A percentile compares a stretch with the other conserved stretches of the same genome.
These are phyloP conservation scores for Dothideomycetes sp. DNA, from an alignment of 2,329 filamentous ascomycete species.

Conservation along the genomic window DNA sequence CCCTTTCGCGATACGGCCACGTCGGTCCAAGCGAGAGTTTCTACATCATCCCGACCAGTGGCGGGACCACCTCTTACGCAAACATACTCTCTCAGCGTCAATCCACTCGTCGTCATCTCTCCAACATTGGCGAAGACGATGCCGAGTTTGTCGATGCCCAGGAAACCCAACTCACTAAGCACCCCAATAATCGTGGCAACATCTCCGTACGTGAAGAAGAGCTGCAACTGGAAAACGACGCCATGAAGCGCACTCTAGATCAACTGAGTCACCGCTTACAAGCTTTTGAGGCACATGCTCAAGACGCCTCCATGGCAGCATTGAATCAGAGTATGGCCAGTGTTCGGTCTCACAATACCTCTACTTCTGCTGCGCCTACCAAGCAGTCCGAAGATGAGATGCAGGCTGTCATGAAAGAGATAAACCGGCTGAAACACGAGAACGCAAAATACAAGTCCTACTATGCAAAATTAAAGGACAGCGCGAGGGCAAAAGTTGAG, in stretches of 20 bases:
- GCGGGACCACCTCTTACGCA: constrained; percentile 87
- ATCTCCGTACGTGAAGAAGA: constrained; percentile 54
- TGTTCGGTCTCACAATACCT: constrained; percentile 1
- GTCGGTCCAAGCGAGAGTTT: constrained; percentile 63
- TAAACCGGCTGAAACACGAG: constrained; percentile 3
- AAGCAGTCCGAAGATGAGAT: constrained; percentile 8
- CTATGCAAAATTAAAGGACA: constrained; percentile 12
- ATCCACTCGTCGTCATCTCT: constrained; percentile 37
- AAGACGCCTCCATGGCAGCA: constrained; percentile 63
- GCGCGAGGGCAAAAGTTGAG: constrained; percentile 12
- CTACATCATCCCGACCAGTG: constrained; percentile 87
- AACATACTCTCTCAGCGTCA: constrained; percentile 57
- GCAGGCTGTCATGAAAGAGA: constrained; percentile 4
- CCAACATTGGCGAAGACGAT: constrained; percentile 44
- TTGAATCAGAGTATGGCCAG: constrained; percentile 67
- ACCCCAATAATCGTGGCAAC: constrained; percentile 33
- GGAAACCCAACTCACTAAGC: constrained; percentile 48
- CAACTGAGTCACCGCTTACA: constrained; percentile 80
- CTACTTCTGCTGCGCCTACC: not conserved
- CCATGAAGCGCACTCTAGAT: constrained; percentile 75
- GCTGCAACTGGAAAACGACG: constrained; percentile 77
- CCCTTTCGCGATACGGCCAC: constrained; percentile 46
- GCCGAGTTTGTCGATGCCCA: constrained; percentile 86
- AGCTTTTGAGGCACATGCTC: constrained; percentile 85
- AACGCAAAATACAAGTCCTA: constrained; percentile 9